Evolutionary conservation across 495 filamentous ascomycete species (phyloP), one percentile per base, ranked within the genome.

Genomic region (Aspergillus panamensis): DNA sequence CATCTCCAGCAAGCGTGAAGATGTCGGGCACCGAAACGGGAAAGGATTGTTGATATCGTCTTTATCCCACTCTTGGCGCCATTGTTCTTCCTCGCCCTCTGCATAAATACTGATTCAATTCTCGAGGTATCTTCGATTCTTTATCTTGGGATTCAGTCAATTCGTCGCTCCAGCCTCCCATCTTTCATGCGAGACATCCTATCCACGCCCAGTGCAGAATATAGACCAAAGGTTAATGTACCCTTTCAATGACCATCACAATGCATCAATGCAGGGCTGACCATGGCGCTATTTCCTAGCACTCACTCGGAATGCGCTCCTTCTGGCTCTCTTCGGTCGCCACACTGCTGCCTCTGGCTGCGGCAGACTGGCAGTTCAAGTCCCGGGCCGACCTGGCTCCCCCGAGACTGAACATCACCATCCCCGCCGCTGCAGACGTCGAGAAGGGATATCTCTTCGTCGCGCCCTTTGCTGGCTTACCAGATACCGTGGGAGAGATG

Each of bases 301-400:
- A 60, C 49, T 40, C 48, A 60, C 49, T 48, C 48, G 51, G 40
- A 20, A 59, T 60, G 57, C 57, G 50, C 49, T 54, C 54, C 5
- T 19, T 50, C 50, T 60, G 57, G 57, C 49, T 71, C 32, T 63
- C 61, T 39, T 58, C 66, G 14, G 57, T 64, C 12, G 44, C 33
- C 33, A 32, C 53, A 25, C 45, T 56, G 33, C 57, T 72, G 12
- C 63, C 70, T 3, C 58, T 70, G 0, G 75, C 62, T 25, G 50
- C 62, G 40, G 80, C 78, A 14, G 77, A 84, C 65, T 84, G 80
- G 80, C 77, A 81, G 57, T 82, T 77, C 69, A 78, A 77, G 53
- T 82, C 81, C 16, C 78, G 80, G 31, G 67, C 79, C 19, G 81
- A 82, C 61, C 69, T 84, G n/a, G 76, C 81, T 10, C 80, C 80